phyloP scores from a whole-genome alignment of 148 eudicot genomes.

The Camellia granthamiana region DNA sequence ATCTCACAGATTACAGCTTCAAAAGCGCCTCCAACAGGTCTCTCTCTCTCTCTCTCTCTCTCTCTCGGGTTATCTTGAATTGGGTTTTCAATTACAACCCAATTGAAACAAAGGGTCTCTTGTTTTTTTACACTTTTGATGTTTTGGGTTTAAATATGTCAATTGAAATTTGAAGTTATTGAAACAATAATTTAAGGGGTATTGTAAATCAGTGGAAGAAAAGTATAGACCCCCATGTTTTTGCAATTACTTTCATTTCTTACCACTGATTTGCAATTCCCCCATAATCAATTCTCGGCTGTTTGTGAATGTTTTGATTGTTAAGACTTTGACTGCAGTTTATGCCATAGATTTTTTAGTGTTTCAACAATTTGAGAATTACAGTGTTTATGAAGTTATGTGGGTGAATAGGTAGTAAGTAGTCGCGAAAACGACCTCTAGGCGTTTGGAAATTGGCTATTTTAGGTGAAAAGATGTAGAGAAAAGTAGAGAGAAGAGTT shows the following conservation, averaged over 20 bases:
- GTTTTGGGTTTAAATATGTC: not conserved
- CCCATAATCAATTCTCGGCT: not conserved
- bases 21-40: constrained; percentile 70
- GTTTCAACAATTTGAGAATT: not conserved
- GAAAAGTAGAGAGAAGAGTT: no score
- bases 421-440: no score
- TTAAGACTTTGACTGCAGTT: not conserved
- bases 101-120: not conserved
- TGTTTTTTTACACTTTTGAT: not conserved
- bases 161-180: not conserved
- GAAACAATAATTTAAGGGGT: no score
- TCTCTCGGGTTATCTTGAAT: not conserved
- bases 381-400: not conserved
- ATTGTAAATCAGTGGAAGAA: no score
- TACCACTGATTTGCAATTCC: no score
- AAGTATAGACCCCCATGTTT: no score
- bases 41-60: not conserved
- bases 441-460: no score
- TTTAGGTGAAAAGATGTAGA: no score
- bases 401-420: not conserved
- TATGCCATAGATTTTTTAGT: not conserved
- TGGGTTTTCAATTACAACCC: not conserved
- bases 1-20: constrained; percentile 66
- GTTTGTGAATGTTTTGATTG: not conserved
- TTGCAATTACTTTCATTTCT: no score